Percentiles rank a stretch among this genome's conserved stretches.
Conservation (phyloP, 2,329 filamentous ascomycete genomes). For the Penicillium freii region DNA sequence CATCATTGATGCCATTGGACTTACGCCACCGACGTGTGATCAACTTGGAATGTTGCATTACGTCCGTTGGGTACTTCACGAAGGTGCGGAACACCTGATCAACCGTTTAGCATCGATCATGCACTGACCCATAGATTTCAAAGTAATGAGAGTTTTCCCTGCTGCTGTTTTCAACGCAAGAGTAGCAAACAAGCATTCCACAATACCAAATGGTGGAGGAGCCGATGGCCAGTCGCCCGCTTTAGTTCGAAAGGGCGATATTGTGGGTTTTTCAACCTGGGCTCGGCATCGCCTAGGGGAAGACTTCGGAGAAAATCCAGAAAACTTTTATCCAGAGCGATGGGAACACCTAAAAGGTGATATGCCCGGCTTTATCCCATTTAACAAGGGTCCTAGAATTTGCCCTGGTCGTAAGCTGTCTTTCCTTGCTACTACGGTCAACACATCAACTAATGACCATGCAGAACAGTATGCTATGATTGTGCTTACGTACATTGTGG, state of each 20-base stretch:
- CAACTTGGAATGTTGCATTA: conserved; percentile 12
- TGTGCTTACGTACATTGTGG: conserved; percentile 15
- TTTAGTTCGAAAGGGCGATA: too few relatives aligned
- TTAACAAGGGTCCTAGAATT: background rate
- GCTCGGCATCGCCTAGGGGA: conserved; percentile 1
- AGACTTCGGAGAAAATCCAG: background rate
- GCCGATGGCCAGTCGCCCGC: background rate
- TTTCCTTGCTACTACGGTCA: background rate
- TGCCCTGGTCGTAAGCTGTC: conserved; percentile 1
- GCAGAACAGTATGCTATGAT: conserved; percentile 15
- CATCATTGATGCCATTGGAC: background rate
- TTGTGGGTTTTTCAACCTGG: conserved; percentile 1
- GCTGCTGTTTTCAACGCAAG: background rate
- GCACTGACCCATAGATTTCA: background rate
- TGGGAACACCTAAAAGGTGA: background rate
- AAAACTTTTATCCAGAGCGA: too few relatives aligned
- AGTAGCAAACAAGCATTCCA: background rate
- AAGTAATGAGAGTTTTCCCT: background rate
- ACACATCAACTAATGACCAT: background rate
- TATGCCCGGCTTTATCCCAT: background rate
- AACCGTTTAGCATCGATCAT: background rate
- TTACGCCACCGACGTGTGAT: conserved; percentile 2
- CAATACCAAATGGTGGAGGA: background rate
- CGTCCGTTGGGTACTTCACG: conserved; percentile 7
- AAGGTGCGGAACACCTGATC: background rate